A percentile compares a stretch with the other conserved stretches of the same genome.
Conservation (phyloP, 352 stramenopile species). For the Globisporangium cystogenes region DNA sequence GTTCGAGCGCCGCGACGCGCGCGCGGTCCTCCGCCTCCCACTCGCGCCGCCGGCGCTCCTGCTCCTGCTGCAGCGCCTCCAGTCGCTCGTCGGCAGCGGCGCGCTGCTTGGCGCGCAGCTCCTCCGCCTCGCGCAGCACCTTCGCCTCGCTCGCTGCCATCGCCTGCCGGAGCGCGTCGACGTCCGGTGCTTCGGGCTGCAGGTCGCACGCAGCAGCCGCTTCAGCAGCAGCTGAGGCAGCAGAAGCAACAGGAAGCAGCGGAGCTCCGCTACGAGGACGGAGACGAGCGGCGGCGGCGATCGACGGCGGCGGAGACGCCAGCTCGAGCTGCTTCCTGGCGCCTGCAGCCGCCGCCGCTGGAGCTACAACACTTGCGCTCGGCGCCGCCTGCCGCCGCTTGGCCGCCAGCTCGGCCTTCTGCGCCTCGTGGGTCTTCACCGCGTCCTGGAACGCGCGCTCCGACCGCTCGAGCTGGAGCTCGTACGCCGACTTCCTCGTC, state of each 20-base stretch:
- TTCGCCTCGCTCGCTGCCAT: constrained; percentile 40
- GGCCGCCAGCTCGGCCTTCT: constrained; percentile 32
- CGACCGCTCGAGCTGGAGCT: constrained; percentile 39
- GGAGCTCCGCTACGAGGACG: too few relatives aligned
- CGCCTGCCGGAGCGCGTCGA: constrained; percentile 33
- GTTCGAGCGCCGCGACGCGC: constrained; percentile 38
- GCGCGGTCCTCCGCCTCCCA: constrained; percentile 66
- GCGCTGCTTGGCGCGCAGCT: constrained; percentile 35
- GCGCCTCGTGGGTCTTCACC: constrained; percentile 27
- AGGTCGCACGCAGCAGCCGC: too few relatives aligned
- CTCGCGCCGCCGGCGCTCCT: constrained; percentile 54
- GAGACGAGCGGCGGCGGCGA: neutral
- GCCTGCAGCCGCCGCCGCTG: neutral
- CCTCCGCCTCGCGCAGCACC: constrained; percentile 32
- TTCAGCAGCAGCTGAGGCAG: too few relatives aligned
- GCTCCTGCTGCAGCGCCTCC: constrained; percentile 49
- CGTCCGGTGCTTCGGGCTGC: neutral
- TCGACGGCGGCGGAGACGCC: neutral
- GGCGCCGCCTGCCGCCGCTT: constrained; percentile 16
- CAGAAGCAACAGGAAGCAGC: too few relatives aligned
- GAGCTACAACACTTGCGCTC: too few relatives aligned
- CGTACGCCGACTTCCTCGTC: constrained; percentile 27
- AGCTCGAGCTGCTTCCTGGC: neutral
- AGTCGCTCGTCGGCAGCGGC: constrained; percentile 50
- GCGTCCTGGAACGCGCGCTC: constrained; percentile 40